Evolutionary conservation across 768 basidiomycete species (phyloP).

Genomic region (Pisolithus marmoratus): DNA sequence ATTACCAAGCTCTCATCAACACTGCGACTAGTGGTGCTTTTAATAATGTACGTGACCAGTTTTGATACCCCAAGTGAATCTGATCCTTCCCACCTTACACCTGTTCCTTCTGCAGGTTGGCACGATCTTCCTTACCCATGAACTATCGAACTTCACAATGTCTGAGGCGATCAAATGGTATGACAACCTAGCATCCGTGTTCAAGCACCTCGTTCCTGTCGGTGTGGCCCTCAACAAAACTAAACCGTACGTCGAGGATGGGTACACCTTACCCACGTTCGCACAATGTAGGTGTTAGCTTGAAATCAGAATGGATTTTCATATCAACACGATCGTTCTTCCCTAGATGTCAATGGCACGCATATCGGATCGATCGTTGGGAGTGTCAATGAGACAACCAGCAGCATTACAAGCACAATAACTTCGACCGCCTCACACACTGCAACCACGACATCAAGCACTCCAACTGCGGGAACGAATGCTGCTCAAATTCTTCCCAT

Average conservation of each 20-base stretch:
- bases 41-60: constrained; percentile 23
- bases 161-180: constrained; percentile 48
- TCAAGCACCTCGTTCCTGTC: constrained; percentile 48
- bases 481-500: not conserved
- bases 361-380: not conserved
- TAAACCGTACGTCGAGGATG: constrained; percentile 47
- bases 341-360: not conserved
- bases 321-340: not conserved
- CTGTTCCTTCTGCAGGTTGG: constrained; percentile 32
- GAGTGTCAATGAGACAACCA: not conserved
- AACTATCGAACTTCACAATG: constrained; percentile 59
- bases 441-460: not conserved
- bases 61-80: not conserved
- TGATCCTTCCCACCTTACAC: not conserved
- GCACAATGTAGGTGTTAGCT: constrained; percentile 7
- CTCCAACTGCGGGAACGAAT: not conserved
- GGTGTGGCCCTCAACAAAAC: constrained; percentile 48
- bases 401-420: not conserved
- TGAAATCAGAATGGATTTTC: not conserved
- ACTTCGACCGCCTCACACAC: not conserved
- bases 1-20: constrained; percentile 50
- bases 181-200: constrained; percentile 36
- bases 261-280: constrained; percentile 30
- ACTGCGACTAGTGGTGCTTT: constrained; percentile 41
- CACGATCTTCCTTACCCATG: constrained; percentile 52